These are phyloP conservation scores for Pyrenophora seminiperda DNA, from an alignment of 2,329 filamentous ascomycete genomes.

Conservation along the genomic window DNA sequence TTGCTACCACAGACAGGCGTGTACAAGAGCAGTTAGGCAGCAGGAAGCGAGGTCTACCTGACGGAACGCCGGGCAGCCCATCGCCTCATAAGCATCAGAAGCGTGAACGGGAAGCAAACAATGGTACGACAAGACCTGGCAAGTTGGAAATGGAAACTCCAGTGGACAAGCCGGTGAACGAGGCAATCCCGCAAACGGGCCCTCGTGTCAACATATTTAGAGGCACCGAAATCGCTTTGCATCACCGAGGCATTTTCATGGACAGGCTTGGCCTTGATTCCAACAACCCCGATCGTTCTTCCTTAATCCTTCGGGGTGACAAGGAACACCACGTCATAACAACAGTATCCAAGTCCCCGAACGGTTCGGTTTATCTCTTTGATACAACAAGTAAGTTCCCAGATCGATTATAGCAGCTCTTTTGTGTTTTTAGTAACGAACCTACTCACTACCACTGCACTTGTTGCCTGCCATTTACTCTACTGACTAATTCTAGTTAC, in stretches of 20 bases:
- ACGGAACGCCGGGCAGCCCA: neutral
- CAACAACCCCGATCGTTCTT: constrained; percentile 1
- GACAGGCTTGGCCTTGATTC: neutral
- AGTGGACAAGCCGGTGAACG: constrained; percentile 14
- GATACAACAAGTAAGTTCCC: constrained; percentile 6
- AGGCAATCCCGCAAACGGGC: constrained; percentile 12
- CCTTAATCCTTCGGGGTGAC: neutral
- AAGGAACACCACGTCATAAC: constrained; percentile 6
- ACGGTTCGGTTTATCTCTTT: neutral
- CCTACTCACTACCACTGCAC: neutral
- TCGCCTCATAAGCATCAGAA: constrained; percentile 8
- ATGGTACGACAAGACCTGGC: neutral
- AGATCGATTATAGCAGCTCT: neutral
- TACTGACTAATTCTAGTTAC: neutral
- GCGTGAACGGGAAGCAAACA: constrained; percentile 5
- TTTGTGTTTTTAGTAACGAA: too few species aligned
- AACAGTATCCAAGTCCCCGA: neutral
- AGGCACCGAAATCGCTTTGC: neutral
- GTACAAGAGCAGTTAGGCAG: neutral
- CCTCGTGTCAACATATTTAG: neutral
- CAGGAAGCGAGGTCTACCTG: constrained; percentile 1
- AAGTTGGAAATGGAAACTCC: neutral
- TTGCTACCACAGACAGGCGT: neutral
- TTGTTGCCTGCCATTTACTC: neutral
- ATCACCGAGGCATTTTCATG: neutral